These are phyloP conservation scores for Neurospora tetrasperma DNA, from an alignment of 495 filamentous ascomycete genomes.

Conservation along the genomic window DNA sequence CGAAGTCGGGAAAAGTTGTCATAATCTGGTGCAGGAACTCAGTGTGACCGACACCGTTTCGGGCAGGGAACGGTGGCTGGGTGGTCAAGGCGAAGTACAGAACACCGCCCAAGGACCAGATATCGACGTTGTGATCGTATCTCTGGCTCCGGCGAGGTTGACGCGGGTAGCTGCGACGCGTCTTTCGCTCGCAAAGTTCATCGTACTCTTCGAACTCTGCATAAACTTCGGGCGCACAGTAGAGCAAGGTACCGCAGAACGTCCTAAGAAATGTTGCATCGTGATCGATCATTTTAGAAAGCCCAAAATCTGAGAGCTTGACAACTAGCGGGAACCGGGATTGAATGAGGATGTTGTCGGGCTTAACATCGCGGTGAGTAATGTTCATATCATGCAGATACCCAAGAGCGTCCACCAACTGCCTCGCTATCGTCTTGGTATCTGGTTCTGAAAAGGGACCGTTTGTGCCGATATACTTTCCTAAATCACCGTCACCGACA, in stretches of 20 bases:
- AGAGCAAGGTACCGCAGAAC: conserved; percentile 91
- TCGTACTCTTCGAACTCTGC: conserved; percentile 63
- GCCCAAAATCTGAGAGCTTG: conserved; percentile 83
- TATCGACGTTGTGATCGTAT: conserved; percentile 84
- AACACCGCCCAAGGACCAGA: conserved; percentile 90
- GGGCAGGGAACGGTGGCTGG: conserved; percentile 67
- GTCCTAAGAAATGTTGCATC: conserved; percentile 81
- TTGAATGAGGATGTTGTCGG: conserved; percentile 86
- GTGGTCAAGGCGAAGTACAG: conserved; percentile 70
- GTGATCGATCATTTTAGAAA: conserved; percentile 83
- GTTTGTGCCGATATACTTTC: conserved; percentile 50
- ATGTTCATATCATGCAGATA: conserved; percentile 81
- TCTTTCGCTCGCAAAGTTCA: conserved; percentile 31
- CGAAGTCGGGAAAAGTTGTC: conserved; percentile 53
- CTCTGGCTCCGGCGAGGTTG: conserved; percentile 35
- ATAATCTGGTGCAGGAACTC: conserved; percentile 78
- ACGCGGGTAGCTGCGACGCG: conserved; percentile 23
- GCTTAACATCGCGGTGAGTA: conserved; percentile 95
- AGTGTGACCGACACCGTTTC: conserved; percentile 38
- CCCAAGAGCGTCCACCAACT: conserved; percentile 71
- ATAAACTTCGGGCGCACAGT: conserved; percentile 95
- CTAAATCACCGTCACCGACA: conserved; percentile 76
- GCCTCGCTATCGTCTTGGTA: conserved; percentile 58
- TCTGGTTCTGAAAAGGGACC: conserved; percentile 55
- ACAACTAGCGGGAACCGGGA: conserved; percentile 53